Evolutionary conservation across 306 rosid species (phyloP).

Genomic region (Vigna reflexopilosa): DNA sequence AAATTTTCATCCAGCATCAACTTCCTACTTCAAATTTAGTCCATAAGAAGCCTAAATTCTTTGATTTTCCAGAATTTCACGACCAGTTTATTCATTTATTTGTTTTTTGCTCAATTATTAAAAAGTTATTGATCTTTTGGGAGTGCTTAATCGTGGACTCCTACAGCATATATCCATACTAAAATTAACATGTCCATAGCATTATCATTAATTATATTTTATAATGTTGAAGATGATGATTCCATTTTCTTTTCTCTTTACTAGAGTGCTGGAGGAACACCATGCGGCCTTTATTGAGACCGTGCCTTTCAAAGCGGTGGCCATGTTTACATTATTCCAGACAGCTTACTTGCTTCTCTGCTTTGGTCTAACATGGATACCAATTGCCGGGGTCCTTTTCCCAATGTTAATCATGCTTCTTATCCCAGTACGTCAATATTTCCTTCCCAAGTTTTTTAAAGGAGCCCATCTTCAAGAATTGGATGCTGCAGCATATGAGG

Average conservation of each 20-base stretch:
- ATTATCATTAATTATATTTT: slow-evolving; percentile 19
- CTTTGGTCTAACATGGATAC: slow-evolving; percentile 88
- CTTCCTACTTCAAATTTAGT: not conserved
- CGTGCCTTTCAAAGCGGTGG: slow-evolving; percentile 79
- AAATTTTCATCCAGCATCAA: not conserved
- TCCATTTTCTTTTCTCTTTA: slow-evolving; percentile 43
- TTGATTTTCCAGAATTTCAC: not conserved
- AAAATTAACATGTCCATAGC: not conserved
- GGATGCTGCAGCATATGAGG: slow-evolving; percentile 87
- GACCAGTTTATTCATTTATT: not conserved
- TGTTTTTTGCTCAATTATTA: not conserved
- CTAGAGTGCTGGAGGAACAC: slow-evolving; percentile 70
- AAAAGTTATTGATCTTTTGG: not conserved
- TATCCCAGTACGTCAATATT: slow-evolving; percentile 78
- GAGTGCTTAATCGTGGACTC: slow-evolving; percentile 7
- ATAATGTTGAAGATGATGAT: slow-evolving; percentile 48
- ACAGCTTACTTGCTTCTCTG: slow-evolving; percentile 72
- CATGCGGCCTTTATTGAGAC: slow-evolving; percentile 70
- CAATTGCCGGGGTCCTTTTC: slow-evolving; percentile 87
- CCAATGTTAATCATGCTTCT: slow-evolving; percentile 90
- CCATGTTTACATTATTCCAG: slow-evolving; percentile 75
- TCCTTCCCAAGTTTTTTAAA: slow-evolving; percentile 77
- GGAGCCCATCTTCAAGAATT: slow-evolving; percentile 82
- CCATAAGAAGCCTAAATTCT: not conserved
- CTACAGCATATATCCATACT: not conserved